Base-by-base conservation (phyloP, 2,329 filamentous ascomycete genomes). In the Dothidotthia symphoricarpi region DNA sequence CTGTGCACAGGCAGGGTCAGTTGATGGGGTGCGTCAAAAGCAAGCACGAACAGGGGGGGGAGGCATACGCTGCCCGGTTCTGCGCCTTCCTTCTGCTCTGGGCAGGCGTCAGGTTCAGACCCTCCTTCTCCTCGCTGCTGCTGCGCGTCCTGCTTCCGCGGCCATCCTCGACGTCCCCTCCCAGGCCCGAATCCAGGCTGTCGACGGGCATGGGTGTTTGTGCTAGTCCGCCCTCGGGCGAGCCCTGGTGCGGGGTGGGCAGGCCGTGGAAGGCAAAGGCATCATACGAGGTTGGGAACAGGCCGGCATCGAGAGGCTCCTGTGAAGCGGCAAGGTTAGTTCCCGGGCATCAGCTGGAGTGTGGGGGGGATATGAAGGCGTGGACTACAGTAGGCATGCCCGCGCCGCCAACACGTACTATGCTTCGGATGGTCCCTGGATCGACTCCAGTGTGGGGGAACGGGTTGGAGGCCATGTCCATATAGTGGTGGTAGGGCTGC, bases 21-120 rank as follows among this genome's bases (percentile, higher is more conserved):
- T n/a, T 15, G 30, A 13, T 19, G n/a, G 22, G 19, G 17, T 15
- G 31, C 28, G 3, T 19, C 8, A 30, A 36, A 42, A 24, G 17
- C 16, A 24, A 28, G n/a, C n/a, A n/a, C n/a, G n/a, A n/a, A n/a
- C n/a, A n/a, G n/a, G n/a, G n/a, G 24, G 15, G 27, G 28, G 29
- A 15, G 16, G 70, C 81, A 65, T 79, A 86, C 83, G 83, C 83
- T 65, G 83, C 83, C 57, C 83, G 69, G 50, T 86, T 87, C 59
- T 87, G 83, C 32, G 80, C 82, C 64, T 87, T 86, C 49, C 83
- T 73, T 49, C 71, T 55, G 53, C 80, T 78, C 55, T 73, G 71
- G 32, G 69, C 70, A 16, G 70, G 69, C 36, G 72, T 75, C 33
- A 74, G 55, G 24, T 47, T 53, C 6, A 36, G 12, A 24, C 71